These are phyloP conservation scores for Cunninghamia lanceolata DNA, from an alignment of 75 land plant species.

Conservation along the genomic window DNA sequence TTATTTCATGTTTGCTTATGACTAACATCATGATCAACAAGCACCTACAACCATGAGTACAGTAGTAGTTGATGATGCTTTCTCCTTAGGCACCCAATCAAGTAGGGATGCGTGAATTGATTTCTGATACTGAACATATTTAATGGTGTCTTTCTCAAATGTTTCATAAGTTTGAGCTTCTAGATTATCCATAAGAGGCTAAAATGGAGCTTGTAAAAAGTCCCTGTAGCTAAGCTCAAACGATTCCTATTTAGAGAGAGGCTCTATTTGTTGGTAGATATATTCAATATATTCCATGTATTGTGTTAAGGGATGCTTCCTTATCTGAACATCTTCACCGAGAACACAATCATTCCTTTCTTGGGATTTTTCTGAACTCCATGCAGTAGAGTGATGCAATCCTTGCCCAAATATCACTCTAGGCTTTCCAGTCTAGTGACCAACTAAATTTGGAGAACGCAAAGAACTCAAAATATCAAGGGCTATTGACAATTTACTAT, in stretches of 20 bases:
- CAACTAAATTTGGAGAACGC: too few relatives aligned
- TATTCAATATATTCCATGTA: constrained; percentile 84
- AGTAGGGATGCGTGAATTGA: constrained; percentile 77
- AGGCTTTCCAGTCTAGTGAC: too few relatives aligned
- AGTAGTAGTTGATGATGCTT: constrained; percentile 45
- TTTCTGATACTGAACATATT: constrained; percentile 89
- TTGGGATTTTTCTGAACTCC: neutral
- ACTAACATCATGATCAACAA: too few relatives aligned
- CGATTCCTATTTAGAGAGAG: constrained; percentile 87
- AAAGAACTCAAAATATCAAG: too few relatives aligned
- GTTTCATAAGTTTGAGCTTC: constrained; percentile 99
- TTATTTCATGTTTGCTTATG: too few relatives aligned
- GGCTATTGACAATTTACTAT: too few relatives aligned
- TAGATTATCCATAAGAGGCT: constrained; percentile 98
- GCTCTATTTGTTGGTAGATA: constrained; percentile 86
- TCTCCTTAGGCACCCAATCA: constrained; percentile 77
- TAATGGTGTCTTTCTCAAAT: constrained; percentile 87
- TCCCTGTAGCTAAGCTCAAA: constrained; percentile 92
- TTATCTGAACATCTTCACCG: constrained; percentile 16
- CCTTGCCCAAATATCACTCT: constrained; percentile 57
- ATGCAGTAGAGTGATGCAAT: constrained; percentile 31
- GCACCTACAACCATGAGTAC: too few relatives aligned
- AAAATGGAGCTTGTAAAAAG: constrained; percentile 79
- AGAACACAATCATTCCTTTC: constrained; percentile 1
- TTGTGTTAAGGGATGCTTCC: constrained; percentile 48